Evolutionary conservation across 257 asterid species (phyloP).

Genomic region (Haberlea rhodopensis): DNA sequence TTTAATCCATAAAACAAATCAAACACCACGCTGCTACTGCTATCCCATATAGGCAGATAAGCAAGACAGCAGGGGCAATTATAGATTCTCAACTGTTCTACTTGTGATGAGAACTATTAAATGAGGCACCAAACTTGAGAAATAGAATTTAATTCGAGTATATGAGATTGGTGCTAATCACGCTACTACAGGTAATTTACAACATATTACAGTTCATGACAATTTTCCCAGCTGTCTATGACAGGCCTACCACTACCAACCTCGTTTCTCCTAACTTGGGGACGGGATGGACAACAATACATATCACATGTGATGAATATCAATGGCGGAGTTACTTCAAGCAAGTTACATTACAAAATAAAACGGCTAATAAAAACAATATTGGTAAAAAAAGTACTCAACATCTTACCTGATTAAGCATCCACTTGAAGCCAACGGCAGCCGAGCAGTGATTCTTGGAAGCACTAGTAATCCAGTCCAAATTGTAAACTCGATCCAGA

Average conservation of each 20-base stretch:
- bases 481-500: constrained; percentile 72
- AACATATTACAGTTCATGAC: too few relatives aligned
- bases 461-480: constrained; percentile 80
- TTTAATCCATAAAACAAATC: neutral
- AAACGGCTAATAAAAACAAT: neutral
- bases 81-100: neutral
- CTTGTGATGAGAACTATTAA: neutral
- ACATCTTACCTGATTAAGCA: constrained; percentile 79
- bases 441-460: constrained; percentile 90
- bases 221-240: too few relatives aligned
- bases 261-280: too few relatives aligned
- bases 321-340: too few relatives aligned
- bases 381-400: neutral
- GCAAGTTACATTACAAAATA: too few relatives aligned
- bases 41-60: neutral
- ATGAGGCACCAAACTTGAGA: neutral
- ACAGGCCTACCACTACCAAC: too few relatives aligned
- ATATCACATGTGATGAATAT: too few relatives aligned
- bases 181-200: neutral
- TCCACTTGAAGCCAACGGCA: constrained; percentile 96
- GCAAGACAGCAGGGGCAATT: neutral
- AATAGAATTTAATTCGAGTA: neutral
- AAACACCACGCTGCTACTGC: neutral
- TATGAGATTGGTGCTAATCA: neutral
- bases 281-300: too few relatives aligned